Evolutionary conservation across 768 basidiomycete genomes (phyloP).

Genomic region (Hirschioporus abietinus): DNA sequence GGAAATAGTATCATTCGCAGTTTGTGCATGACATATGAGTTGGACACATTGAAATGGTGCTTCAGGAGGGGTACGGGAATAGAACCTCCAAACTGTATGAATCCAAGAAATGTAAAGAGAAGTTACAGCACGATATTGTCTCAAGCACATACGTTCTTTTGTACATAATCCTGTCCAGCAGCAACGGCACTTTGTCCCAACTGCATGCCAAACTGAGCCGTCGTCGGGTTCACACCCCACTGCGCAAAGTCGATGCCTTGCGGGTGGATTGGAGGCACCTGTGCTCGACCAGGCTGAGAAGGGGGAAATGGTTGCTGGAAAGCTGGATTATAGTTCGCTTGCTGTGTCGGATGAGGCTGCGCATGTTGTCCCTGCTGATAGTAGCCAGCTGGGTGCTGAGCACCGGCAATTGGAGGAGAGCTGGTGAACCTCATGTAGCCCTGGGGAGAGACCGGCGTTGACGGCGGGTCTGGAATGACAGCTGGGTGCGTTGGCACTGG

Average conservation of each 20-base stretch:
- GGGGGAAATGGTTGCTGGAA: slow-evolving; percentile 19
- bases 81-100: slow-evolving; percentile 65
- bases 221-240: slow-evolving; percentile 88
- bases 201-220: slow-evolving; percentile 95
- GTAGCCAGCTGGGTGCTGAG: slow-evolving; percentile 24
- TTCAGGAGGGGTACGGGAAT: slow-evolving; percentile 76
- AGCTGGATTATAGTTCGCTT: slow-evolving; percentile 32
- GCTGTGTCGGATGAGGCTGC: slow-evolving; percentile 43
- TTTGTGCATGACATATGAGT: slow-evolving; percentile 91
- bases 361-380: slow-evolving; percentile 15
- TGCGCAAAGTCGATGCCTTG: slow-evolving; percentile 51
- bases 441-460: slow-evolving; percentile 67
- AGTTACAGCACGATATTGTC: slow-evolving; percentile 1
- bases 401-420: slow-evolving; percentile 39
- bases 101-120: slow-evolving; percentile 10
- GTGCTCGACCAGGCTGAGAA: slow-evolving; percentile 20
- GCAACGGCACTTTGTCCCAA: slow-evolving; percentile 87
- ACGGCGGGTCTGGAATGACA: slow-evolving; percentile 78
- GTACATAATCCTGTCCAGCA: slow-evolving; percentile 93
- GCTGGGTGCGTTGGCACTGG: slow-evolving; percentile 86
- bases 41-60: slow-evolving; percentile 93
- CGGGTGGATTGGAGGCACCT: slow-evolving; percentile 32
- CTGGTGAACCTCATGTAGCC: slow-evolving; percentile 71
- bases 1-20: slow-evolving; percentile 88
- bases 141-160: slow-evolving; percentile 69